These are phyloP conservation scores for Boletus tylopilopsis DNA, from an alignment of 768 basidiomycete species.

Conservation along the genomic window DNA sequence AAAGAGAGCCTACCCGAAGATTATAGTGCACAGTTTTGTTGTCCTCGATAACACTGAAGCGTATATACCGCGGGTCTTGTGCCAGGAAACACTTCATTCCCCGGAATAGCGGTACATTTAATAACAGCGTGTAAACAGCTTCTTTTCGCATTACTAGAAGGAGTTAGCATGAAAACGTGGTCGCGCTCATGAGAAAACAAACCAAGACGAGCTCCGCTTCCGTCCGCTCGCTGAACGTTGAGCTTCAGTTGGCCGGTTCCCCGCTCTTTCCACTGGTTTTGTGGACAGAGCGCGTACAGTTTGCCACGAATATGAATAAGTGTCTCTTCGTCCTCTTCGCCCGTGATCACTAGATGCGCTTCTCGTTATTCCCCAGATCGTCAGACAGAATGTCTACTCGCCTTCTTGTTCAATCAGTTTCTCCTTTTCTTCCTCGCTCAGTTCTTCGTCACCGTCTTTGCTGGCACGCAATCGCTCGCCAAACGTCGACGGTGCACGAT, in stretches of 20 bases:
- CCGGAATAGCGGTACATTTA: constrained; percentile 73
- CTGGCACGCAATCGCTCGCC: constrained; percentile 64
- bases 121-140: constrained; percentile 68
- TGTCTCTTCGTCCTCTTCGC: constrained; percentile 80
- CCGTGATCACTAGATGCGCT: constrained; percentile 53
- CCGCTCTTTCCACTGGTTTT: constrained; percentile 73
- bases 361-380: background rate
- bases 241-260: constrained; percentile 69
- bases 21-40: constrained; percentile 67
- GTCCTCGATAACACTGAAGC: constrained; percentile 69
- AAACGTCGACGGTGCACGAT: constrained; percentile 42
- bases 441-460: constrained; percentile 55
- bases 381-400: constrained; percentile 27
- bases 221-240: constrained; percentile 63
- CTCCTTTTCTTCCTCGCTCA: constrained; percentile 38
- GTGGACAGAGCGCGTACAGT: constrained; percentile 53
- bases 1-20: constrained; percentile 52
- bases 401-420: constrained; percentile 67
- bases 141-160: constrained; percentile 79
- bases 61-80: constrained; percentile 75
- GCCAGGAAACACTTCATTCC: constrained; percentile 73
- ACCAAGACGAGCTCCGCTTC: constrained; percentile 68
- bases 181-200: constrained; percentile 1
- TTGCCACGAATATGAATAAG: constrained; percentile 76
- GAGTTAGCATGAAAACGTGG: constrained; percentile 7